Conservation (phyloP, 1,139 yeast genomes). For the Geotrichum klebahnii region DNA sequence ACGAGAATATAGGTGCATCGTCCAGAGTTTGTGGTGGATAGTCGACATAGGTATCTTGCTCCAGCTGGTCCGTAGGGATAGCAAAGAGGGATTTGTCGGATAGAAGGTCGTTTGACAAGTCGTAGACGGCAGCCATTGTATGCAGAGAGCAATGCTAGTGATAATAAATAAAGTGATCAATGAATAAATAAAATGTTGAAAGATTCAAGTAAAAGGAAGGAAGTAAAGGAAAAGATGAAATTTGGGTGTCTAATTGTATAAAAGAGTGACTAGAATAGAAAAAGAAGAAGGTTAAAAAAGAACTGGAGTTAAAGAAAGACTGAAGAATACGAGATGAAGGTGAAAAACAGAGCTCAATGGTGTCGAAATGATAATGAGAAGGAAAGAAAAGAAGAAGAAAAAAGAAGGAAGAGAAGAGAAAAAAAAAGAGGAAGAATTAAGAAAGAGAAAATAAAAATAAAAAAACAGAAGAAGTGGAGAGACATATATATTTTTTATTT, state of each 20-base stretch:
- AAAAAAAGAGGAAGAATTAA: background rate
- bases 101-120: constrained; percentile 1
- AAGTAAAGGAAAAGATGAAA: constrained; percentile 2
- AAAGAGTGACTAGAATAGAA: constrained; percentile 14
- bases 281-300: constrained; percentile 12
- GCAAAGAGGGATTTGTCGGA: too few relatives aligned
- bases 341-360: too few relatives aligned
- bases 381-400: too few relatives aligned
- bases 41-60: too few relatives aligned
- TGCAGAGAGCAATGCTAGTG: constrained; percentile 1
- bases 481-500: constrained; percentile 17
- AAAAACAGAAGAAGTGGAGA: constrained; percentile 15
- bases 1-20: too few relatives aligned
- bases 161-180: constrained; percentile 12
- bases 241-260: too few relatives aligned
- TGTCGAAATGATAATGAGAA: too few relatives aligned
- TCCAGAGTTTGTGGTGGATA: too few relatives aligned
- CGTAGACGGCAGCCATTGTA: constrained; percentile 9
- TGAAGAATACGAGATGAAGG: constrained; percentile 1
- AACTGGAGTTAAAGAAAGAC: constrained; percentile 7
- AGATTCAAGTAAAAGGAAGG: background rate
- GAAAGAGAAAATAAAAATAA: constrained; percentile 1
- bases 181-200: background rate
- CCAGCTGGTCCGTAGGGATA: too few relatives aligned
- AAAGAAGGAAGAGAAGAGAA: constrained; percentile 2